phyloP scores from a whole-genome alignment of 2,329 filamentous ascomycete species.

The Epichloe coenophiala region DNA sequence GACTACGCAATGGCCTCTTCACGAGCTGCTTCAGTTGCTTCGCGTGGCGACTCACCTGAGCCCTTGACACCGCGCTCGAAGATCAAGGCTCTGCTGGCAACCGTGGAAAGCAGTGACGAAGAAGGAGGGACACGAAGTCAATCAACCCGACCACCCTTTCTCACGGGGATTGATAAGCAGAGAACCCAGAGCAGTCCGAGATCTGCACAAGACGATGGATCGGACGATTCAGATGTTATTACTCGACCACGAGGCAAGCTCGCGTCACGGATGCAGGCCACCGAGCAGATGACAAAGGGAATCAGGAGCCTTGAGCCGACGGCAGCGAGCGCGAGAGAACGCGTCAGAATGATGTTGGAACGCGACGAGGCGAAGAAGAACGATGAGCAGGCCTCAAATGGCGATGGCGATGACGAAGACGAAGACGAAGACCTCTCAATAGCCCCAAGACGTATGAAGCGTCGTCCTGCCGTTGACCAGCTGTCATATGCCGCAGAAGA shows the following conservation, averaged over 20 bases:
- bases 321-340: constrained; percentile 24
- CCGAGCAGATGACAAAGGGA: constrained; percentile 4
- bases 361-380: constrained; percentile 14
- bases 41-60: constrained; percentile 27
- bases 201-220: constrained; percentile 27
- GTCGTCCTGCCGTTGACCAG: constrained; percentile 21
- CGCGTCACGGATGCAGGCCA: constrained; percentile 47
- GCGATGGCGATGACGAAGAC: constrained; percentile 17
- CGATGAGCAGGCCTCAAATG: constrained; percentile 10
- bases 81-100: constrained; percentile 38
- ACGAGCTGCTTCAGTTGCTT: constrained; percentile 30
- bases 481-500: constrained; percentile 12
- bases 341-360: constrained; percentile 30
- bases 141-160: constrained; percentile 4
- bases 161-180: background rate
- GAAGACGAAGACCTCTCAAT: constrained; percentile 27
- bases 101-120: constrained; percentile 36
- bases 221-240: constrained; percentile 25
- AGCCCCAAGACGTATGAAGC: constrained; percentile 26
- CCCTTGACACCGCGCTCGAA: constrained; percentile 40
- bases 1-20: constrained; percentile 32
- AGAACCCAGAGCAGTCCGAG: background rate
- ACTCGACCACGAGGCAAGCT: constrained; percentile 47
- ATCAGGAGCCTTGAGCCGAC: constrained; percentile 3
- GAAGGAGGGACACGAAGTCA: constrained; percentile 17